Evolutionary conservation across 139 green algal species (phyloP), one percentile per base, ranked within the genome.

Genomic region (Limnomonas spitsbergensis): DNA sequence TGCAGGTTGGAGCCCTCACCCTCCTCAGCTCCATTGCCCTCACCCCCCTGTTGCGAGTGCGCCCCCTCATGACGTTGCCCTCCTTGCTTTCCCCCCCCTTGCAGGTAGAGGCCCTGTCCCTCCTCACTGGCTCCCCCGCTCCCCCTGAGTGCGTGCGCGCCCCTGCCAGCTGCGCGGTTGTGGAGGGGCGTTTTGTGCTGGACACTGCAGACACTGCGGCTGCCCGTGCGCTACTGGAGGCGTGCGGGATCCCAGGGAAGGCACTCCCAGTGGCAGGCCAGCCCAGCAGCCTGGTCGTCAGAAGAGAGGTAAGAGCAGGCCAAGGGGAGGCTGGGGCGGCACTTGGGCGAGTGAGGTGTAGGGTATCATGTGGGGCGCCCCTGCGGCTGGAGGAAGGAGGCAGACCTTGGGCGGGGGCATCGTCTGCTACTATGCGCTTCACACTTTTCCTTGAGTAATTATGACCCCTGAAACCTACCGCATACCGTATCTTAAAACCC

Each of bases 51-150:
- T 61, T 61, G 47, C 14, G 14, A 20, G 14, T 61, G 7, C 61
- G 27, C 24, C 61, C 9, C 61, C 26, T 36, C 47, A 61, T 61
- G 47, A 61, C 47, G 47, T 14, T 61, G 47, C 47, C 47, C 20
- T 37, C 27, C 29, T 14, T 61, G 47, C 47, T 20, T 61, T 37
- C 27, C 29, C n/a, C n/a, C n/a, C 56, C 6, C 56, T 6, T 42
- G 68, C 77, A 88, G 83, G 82, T 92, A 1, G 88, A 93, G 38
- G 88, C 88, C 0, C 80, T 94, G 36, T 78, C 76, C 0, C 91
- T 94, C 81, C 35, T 97, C 40, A 78, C 97, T 38, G 94, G 94
- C 2, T 80, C 81, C 1, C 6, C 88, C 0, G 83, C 92, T 0
- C 54, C 68, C 0, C 82, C 90, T 2, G 86, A 94, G 7, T 91